Evolutionary conservation across 768 basidiomycete genomes (phyloP), one percentile per base, ranked within the genome.

Genomic region (Lactarius psammicola): DNA sequence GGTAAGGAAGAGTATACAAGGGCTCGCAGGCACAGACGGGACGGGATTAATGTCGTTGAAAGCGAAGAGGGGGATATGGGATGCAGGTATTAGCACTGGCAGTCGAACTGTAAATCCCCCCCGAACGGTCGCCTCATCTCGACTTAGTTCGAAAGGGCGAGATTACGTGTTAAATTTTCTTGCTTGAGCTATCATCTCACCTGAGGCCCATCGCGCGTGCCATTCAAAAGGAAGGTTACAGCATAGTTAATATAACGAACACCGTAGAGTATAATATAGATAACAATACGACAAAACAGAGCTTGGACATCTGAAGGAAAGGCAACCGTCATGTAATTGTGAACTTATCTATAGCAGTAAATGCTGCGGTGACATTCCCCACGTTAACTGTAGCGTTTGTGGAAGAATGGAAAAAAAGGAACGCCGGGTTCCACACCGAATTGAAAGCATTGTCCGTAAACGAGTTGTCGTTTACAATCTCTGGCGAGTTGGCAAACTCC

Each of bases 401-500:
- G 7, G 30, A n/a, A 1, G 65, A 51, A 60, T 74, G 71, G 54
- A 74, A 72, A 62, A 60, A 74, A 33, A 69, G 60, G 53, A 80
- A 74, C 40, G 81, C 82, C 36, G 80, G 80, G 28, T 70, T 72
- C 85, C 84, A 88, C 18, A 84, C 82, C 28, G 69, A 56, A 60
- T 82, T 82, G 70, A 88, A 83, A 15, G 72, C 70, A 1, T 57
- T 56, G 69, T 85, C 78, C 18, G 74, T 76, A 58, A 82, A 75
- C n/a, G 80, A 78, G 28, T 70, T 73, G 73, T 88, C 87, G 20
- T 76, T 77, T 53, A 85, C 84, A 53, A 86, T 78, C 58, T 77
- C 70, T 34, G 82, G 76, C 20, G 85, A 82, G 20, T 80, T 77
- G 9, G 84, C 76, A 62, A 78, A 78, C 64, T 86, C 78, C 3